Evolutionary conservation across 2,329 filamentous ascomycete species (phyloP).

Genomic region (Incumbomyces lentus): DNA sequence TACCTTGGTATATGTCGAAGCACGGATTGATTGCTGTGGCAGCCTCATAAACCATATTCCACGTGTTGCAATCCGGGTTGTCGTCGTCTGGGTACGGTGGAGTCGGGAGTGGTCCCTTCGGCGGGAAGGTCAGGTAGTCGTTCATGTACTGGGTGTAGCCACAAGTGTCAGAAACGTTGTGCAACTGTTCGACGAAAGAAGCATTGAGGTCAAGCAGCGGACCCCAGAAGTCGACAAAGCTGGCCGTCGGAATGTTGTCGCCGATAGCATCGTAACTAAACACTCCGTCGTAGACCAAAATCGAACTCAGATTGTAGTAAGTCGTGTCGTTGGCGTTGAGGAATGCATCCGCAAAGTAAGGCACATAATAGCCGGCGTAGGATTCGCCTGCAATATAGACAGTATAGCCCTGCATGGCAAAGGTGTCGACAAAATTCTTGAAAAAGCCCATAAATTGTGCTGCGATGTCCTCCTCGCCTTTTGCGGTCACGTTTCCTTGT

Average conservation of each 20-base stretch:
- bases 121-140: conserved; percentile 56
- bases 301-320: conserved; percentile 58
- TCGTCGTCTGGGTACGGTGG: conserved; percentile 37
- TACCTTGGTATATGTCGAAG: conserved; percentile 60
- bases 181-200: conserved; percentile 32
- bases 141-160: conserved; percentile 37
- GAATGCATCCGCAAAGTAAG: conserved; percentile 65
- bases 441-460: conserved; percentile 68
- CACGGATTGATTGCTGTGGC: conserved; percentile 58
- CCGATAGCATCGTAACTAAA: conserved; percentile 45
- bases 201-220: conserved; percentile 38
- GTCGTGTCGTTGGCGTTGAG: conserved; percentile 54
- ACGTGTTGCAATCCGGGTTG: conserved; percentile 48
- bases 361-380: conserved; percentile 57
- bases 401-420: conserved; percentile 56
- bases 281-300: conserved; percentile 63
- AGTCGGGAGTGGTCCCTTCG: conserved; percentile 48
- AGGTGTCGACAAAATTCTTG: conserved; percentile 65
- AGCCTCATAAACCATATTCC: conserved; percentile 45
- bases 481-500: conserved; percentile 53
- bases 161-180: conserved; percentile 33
- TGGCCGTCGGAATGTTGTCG: conserved; percentile 34
- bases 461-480: conserved; percentile 56
- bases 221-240: conserved; percentile 32
- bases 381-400: conserved; percentile 62